These are phyloP conservation scores for Trypanosomatidae sp. DNA, from an alignment of 208 protist species.

Conservation along the genomic window DNA sequence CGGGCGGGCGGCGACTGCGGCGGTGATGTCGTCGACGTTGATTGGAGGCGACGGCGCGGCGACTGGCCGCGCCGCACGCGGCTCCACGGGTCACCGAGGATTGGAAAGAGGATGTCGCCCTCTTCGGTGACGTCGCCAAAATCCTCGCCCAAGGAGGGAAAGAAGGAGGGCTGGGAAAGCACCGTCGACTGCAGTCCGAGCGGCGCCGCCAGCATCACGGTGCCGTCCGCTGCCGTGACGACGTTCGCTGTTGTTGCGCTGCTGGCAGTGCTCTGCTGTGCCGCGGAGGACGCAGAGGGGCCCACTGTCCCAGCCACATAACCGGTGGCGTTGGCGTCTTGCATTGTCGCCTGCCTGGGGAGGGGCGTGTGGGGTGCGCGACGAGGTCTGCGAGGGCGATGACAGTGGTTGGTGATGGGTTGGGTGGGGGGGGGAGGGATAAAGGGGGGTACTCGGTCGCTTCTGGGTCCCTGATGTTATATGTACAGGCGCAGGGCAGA, in stretches of 20 bases:
- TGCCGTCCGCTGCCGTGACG: slow-evolving; percentile 24
- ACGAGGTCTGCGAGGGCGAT: not conserved
- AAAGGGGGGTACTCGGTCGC: not conserved
- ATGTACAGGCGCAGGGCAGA: not conserved
- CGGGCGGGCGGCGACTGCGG: not conserved
- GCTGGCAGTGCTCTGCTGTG: not conserved
- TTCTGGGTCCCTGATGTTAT: not conserved
- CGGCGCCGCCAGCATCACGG: slow-evolving; percentile 44
- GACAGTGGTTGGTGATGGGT: not conserved
- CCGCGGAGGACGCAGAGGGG: not conserved
- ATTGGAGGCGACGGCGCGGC: not conserved
- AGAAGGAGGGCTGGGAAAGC: slow-evolving; percentile 48
- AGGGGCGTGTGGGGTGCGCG: not conserved
- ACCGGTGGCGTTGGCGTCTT: not conserved
- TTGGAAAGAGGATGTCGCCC: slow-evolving; percentile 70
- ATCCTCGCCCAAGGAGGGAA: slow-evolving; percentile 26
- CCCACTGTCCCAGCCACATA: not conserved
- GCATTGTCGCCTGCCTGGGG: not conserved
- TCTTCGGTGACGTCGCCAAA: slow-evolving; percentile 48
- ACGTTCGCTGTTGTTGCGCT: not conserved
- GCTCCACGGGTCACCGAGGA: slow-evolving; percentile 35
- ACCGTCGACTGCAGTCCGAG: slow-evolving; percentile 59
- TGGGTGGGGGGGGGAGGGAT: not conserved
- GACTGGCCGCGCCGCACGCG: slow-evolving; percentile 3
- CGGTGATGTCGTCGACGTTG: not conserved